Evolutionary conservation across 768 basidiomycete species (phyloP).

Genomic region (Boletus fagicola): DNA sequence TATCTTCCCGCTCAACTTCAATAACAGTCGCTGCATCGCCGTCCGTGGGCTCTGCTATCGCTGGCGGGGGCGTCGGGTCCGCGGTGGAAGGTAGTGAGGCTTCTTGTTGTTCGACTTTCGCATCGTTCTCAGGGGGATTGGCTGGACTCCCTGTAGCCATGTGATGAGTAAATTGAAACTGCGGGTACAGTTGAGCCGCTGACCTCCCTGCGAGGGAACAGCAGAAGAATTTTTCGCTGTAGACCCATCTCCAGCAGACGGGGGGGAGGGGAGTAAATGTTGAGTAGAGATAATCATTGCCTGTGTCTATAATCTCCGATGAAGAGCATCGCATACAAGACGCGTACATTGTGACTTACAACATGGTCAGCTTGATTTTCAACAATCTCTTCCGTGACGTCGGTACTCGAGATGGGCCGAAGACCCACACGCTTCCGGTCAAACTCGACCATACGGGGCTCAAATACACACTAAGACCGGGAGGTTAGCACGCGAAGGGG

Average conservation of each 20-base stretch:
- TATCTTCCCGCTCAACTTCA: slow-evolving; percentile 47
- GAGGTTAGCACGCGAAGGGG: background rate
- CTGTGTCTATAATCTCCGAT: slow-evolving; percentile 57
- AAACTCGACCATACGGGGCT: slow-evolving; percentile 90
- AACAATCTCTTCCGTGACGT: slow-evolving; percentile 76
- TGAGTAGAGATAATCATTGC: slow-evolving; percentile 92
- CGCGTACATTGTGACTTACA: slow-evolving; percentile 33
- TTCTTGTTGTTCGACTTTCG: slow-evolving; percentile 38
- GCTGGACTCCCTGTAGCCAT: slow-evolving; percentile 21
- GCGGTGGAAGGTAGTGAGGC: slow-evolving; percentile 33
- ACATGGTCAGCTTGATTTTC: slow-evolving; percentile 53
- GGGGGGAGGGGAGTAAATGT: slow-evolving; percentile 57
- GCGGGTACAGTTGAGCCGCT: background rate
- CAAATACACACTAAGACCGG: slow-evolving; percentile 74
- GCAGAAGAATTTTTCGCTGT: slow-evolving; percentile 21
- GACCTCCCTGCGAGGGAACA: slow-evolving; percentile 30
- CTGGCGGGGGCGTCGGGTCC: slow-evolving; percentile 32
- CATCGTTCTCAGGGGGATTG: slow-evolving; percentile 23
- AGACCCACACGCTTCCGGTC: slow-evolving; percentile 63
- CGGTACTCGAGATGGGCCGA: slow-evolving; percentile 47
- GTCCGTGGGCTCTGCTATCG: slow-evolving; percentile 17
- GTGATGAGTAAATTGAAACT: background rate
- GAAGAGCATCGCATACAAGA: slow-evolving; percentile 2
- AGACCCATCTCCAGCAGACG: slow-evolving; percentile 29
- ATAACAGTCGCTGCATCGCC: slow-evolving; percentile 41